Conservation (phyloP, 805 yeast genomes). For the Deakozyma indianensis region DNA sequence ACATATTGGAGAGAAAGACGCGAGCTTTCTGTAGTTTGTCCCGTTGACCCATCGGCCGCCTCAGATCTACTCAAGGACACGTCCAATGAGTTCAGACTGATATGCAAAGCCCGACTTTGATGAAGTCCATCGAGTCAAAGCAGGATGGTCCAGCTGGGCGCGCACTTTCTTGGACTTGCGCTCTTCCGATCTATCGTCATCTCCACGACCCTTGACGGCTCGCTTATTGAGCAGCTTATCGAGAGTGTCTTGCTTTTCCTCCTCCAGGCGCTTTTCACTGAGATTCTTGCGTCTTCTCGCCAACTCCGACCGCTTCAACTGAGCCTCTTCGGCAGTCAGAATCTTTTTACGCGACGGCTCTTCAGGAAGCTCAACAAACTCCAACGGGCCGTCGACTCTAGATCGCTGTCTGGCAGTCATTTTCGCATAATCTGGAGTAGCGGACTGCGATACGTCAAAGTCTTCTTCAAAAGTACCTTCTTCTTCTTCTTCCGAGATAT, state of each 20-base stretch:
- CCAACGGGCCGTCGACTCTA: background rate
- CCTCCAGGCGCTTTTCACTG: slow-evolving; percentile 69
- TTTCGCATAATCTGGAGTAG: background rate
- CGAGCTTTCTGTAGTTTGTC: too few relatives aligned
- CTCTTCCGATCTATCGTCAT: background rate
- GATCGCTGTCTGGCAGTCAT: background rate
- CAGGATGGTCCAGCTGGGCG: background rate
- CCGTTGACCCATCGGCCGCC: too few relatives aligned
- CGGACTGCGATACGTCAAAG: background rate
- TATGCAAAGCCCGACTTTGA: background rate
- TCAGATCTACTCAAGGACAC: too few relatives aligned
- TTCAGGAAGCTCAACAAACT: background rate
- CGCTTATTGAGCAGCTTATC: slow-evolving; percentile 75
- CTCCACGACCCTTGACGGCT: slow-evolving; percentile 27
- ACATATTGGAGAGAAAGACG: too few relatives aligned
- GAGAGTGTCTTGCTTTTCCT: slow-evolving; percentile 83
- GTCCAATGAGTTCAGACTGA: background rate
- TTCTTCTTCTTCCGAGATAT: background rate
- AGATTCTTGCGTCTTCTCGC: slow-evolving; percentile 81
- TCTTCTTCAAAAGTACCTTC: background rate
- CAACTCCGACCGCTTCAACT: slow-evolving; percentile 68
- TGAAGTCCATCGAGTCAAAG: background rate
- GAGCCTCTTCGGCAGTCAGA: slow-evolving; percentile 73
- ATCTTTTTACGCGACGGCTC: slow-evolving; percentile 26
- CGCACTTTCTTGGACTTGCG: background rate